Evolutionary conservation across 2,329 filamentous ascomycete species (phyloP).

Genomic region (Stromatinia cepivora): DNA sequence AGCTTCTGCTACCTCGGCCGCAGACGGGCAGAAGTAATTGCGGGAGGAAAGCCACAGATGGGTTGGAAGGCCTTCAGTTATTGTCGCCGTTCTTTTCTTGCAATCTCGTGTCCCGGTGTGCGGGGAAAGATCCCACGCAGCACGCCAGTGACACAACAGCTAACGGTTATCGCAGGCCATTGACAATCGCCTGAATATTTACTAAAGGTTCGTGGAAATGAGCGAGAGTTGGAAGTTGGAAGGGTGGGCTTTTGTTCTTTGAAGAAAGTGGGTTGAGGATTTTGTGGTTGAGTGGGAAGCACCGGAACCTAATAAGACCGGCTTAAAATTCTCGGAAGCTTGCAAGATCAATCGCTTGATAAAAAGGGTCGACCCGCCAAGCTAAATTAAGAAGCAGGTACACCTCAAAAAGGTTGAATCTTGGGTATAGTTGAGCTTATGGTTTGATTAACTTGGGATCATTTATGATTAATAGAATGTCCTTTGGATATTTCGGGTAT

Average conservation of each 20-base stretch:
- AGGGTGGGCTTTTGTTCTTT: slow-evolving; percentile 19
- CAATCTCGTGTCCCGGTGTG: slow-evolving; percentile 51
- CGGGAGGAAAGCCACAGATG: neutral
- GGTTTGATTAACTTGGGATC: neutral
- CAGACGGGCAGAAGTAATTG: slow-evolving; percentile 12
- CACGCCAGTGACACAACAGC: slow-evolving; percentile 54
- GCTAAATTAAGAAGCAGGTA: slow-evolving; percentile 12
- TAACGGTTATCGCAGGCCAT: slow-evolving; percentile 60
- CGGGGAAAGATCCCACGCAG: slow-evolving; percentile 60
- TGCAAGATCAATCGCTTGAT: slow-evolving; percentile 10
- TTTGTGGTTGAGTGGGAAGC: slow-evolving; percentile 13
- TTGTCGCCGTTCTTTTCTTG: slow-evolving; percentile 32
- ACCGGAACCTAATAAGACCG: neutral
- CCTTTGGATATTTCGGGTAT: neutral
- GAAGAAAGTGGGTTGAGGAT: slow-evolving; percentile 11
- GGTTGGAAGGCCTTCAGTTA: slow-evolving; percentile 20
- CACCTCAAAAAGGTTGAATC: neutral
- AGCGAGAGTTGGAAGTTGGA: slow-evolving; percentile 9
- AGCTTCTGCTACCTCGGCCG: slow-evolving; percentile 36
- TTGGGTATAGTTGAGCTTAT: neutral
- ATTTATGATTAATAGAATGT: neutral
- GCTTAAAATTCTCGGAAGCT: slow-evolving; percentile 18
- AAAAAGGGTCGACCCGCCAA: slow-evolving; percentile 14
- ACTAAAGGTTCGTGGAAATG: slow-evolving; percentile 3
- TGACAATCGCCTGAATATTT: slow-evolving; percentile 42